Base-by-base conservation (phyloP, 2,329 filamentous ascomycete species). In the Plectosphaerella sp. region DNA sequence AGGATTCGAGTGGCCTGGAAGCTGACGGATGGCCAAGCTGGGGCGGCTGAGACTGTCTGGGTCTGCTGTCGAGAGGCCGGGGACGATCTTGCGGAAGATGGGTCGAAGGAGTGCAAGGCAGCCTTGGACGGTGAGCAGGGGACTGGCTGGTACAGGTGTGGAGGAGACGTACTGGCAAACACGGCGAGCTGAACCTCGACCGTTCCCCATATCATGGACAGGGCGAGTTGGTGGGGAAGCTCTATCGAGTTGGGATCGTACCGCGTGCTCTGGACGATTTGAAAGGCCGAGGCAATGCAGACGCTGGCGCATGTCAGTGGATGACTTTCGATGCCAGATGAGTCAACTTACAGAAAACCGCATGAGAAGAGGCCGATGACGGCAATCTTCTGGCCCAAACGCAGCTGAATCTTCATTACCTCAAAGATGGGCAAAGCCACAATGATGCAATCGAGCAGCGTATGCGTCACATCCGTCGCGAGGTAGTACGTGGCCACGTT, bases 401-500 rank as follows among this genome's bases (percentile, higher is more conserved):
- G 64, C 2, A 69, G 56, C 10, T 62, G 54, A 24, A 70, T 59
- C n/a, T 62, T 62, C 1, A 59, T 53, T 5, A 71, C 61, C 52
- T 70, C 62, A 10, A 67, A 56, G 2, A 62, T 52, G 1, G 67
- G 67, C 0, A 70, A 57, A 3, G 56, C 52, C 4, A 71, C 56
- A 5, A 70, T 68, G 1, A 55, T 54, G 18, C 67, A 46, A 18
- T 71, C 68, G 15, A 70, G 57, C 9, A 67, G 10, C 1, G 65
- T 54, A 46, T 71, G 68, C 1, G 61, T 60, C 11, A 67, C 37
- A 1, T 64, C 61, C 1, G 64, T 66, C 14, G 64, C 62, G 41
- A 68, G 63, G 54, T 67, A 67, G 24, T 66, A 69, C 0, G 61
- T 62, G 14, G 59, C 57, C 50, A 63, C 63, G 39, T 63, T 55